Evolutionary conservation across 2,329 filamentous ascomycete species (phyloP).

Genomic region (Stemphylium beticola): DNA sequence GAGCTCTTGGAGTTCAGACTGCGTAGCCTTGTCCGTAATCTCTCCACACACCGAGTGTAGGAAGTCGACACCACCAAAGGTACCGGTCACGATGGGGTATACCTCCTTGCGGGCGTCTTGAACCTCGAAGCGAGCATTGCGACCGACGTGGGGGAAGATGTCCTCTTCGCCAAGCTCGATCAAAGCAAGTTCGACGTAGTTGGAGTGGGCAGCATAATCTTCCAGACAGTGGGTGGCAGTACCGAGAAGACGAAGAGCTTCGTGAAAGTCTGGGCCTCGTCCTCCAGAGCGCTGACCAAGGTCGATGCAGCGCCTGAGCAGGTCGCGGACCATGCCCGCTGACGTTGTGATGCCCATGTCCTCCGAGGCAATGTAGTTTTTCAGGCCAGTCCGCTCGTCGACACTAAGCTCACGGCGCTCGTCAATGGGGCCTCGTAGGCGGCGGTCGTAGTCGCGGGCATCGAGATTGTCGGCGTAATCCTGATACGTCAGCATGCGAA

Average conservation of each 20-base stretch:
- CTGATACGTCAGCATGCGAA: conserved; percentile 24
- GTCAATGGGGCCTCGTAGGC: conserved; percentile 82
- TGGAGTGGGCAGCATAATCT: conserved; percentile 93
- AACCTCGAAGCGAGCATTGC: conserved; percentile 72
- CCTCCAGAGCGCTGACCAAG: conserved; percentile 77
- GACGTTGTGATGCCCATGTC: conserved; percentile 79
- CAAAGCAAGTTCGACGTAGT: conserved; percentile 86
- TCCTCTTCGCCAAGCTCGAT: conserved; percentile 83
- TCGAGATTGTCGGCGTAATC: conserved; percentile 90
- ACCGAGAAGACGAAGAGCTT: conserved; percentile 83
- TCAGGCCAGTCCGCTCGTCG: conserved; percentile 71
- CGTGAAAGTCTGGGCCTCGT: conserved; percentile 80
- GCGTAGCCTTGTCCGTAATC: conserved; percentile 86
- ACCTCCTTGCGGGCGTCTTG: conserved; percentile 69
- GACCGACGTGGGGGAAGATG: conserved; percentile 87
- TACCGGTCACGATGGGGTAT: conserved; percentile 86
- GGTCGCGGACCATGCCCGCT: conserved; percentile 73
- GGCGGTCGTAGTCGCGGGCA: conserved; percentile 79
- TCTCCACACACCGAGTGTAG: conserved; percentile 82
- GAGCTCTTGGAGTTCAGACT: conserved; percentile 88
- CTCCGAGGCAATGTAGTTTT: conserved; percentile 95
- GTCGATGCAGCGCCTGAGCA: conserved; percentile 77
- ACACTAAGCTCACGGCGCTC: conserved; percentile 79
- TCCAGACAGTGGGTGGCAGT: conserved; percentile 87
- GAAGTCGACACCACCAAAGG: conserved; percentile 94